Base-by-base conservation (phyloP, 176 grass and related monocot genomes). In the Eleusine coracana region DNA sequence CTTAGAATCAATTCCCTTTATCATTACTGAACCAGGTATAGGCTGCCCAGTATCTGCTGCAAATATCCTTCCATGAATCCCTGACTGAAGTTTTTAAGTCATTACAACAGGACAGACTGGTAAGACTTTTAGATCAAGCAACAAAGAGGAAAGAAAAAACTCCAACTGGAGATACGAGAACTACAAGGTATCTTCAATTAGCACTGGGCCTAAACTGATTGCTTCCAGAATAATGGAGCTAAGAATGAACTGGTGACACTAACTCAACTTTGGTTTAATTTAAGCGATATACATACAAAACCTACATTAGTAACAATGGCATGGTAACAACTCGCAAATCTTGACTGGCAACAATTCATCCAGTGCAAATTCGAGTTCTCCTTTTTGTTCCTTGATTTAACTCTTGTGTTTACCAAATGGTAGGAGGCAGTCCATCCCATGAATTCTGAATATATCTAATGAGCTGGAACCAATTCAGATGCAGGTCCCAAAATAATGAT, bases 1-100 rank as follows among this genome's bases (percentile, higher is more conserved):
- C 72, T 85, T 84, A 10, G 86, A 90, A 79, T 89, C 79, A 17
- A 98, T 93, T 31, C 90, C 92, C 61, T 88, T 89, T 59, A 98
- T 83, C 37, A 38, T 90, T 52, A 98, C 68, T 46, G 74, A 88
- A 37, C 86, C 95, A 45, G 90, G 86, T 78, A 98, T 76, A 73
- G 96, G 96, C 48, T 28, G 85, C 17, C 92, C 92, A 39, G 89
- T 87, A 74, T 95, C 87, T 86, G 92, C 81, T 21, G 95, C 89
- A 86, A 95, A 93, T 95, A 98, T 80, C 85, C 85, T 93, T 91
- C 96, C 96, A 86, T 98, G 90, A 93, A 98, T 71, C 50, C 96
- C 92, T 80, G 86, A 87, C 96, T 98, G 82, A 88, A 80, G 76
- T 52, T 52, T 52, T 9, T 89, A 65, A 80, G 71, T 74, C 16